phyloP scores from a whole-genome alignment of 495 filamentous ascomycete genomes.

The Xylaria venustula region DNA sequence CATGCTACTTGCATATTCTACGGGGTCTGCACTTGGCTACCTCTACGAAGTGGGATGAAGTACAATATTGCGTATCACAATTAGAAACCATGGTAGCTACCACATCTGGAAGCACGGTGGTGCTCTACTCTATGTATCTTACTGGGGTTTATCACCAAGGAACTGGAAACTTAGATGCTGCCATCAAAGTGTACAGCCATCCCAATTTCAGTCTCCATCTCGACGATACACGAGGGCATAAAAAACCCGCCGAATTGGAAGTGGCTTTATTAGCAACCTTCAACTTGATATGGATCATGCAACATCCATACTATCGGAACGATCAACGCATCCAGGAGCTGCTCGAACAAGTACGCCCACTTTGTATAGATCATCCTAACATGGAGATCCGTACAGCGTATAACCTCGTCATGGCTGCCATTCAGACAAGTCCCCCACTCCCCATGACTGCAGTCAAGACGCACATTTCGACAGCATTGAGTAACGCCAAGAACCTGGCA shows the following conservation, averaged over 20 bases:
- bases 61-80: conserved; percentile 42
- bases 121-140: conserved; percentile 61
- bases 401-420: conserved; percentile 71
- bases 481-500: conserved; percentile 52
- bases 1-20: conserved; percentile 47
- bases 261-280: conserved; percentile 74
- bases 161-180: conserved; percentile 64
- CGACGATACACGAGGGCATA: conserved; percentile 33
- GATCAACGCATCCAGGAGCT: conserved; percentile 50
- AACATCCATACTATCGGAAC: conserved; percentile 55
- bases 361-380: conserved; percentile 67
- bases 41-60: conserved; percentile 43
- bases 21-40: conserved; percentile 47
- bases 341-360: conserved; percentile 62
- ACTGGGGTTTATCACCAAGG: conserved; percentile 76
- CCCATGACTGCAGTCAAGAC: conserved; percentile 73
- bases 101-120: conserved; percentile 32
- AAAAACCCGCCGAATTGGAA: conserved; percentile 63
- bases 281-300: conserved; percentile 81
- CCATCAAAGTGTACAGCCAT: conserved; percentile 65
- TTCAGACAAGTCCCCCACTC: conserved; percentile 50
- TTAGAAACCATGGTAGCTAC: conserved; percentile 32
- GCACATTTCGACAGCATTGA: conserved; percentile 63
- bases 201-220: conserved; percentile 51
- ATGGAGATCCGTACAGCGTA: conserved; percentile 74